Percentiles rank a stretch among this genome's conserved stretches.
phyloP scores from a whole-genome alignment of 2,329 filamentous ascomycete species.

The Cytospora piceae region DNA sequence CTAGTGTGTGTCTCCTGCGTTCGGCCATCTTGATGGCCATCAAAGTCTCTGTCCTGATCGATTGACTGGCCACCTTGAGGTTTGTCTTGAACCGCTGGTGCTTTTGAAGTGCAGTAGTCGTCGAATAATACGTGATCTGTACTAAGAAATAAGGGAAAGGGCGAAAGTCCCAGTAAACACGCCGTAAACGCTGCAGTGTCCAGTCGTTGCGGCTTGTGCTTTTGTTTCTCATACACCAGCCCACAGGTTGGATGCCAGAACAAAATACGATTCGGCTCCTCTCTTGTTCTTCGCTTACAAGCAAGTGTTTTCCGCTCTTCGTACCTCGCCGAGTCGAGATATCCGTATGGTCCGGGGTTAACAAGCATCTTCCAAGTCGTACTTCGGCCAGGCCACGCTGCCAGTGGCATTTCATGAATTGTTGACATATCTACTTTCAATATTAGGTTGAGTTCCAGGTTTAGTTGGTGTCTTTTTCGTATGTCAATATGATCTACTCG shows the following conservation, averaged over 20 bases:
- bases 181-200: neutral
- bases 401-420: neutral
- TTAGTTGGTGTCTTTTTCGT: neutral
- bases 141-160: neutral
- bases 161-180: neutral
- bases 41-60: neutral
- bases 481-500: neutral
- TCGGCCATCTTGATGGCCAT: neutral
- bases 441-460: neutral
- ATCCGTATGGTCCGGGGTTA: neutral
- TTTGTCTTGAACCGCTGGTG: neutral
- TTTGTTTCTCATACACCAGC: neutral
- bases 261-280: neutral
- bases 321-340: neutral
- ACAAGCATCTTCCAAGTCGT: neutral
- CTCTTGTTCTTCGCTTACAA: neutral
- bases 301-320: neutral
- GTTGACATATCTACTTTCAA: neutral
- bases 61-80: neutral
- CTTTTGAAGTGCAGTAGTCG: neutral
- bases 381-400: neutral
- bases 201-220: neutral
- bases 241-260: neutral
- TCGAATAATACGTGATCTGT: neutral
- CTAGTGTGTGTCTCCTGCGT: neutral